These are phyloP conservation scores for Claviceps humidiphila DNA, from an alignment of 2,329 filamentous ascomycete species.

Conservation along the genomic window DNA sequence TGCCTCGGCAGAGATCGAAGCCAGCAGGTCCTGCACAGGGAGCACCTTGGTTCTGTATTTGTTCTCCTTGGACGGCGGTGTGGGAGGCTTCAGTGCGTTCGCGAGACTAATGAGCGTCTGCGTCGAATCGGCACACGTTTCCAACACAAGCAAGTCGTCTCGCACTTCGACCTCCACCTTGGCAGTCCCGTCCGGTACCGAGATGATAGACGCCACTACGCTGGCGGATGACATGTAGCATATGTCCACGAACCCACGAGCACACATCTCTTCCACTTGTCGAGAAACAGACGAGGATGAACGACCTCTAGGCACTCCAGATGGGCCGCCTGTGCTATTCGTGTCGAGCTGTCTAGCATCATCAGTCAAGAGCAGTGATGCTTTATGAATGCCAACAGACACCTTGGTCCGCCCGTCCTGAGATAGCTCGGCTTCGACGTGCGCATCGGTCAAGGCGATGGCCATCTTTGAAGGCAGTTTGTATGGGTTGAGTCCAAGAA, in stretches of 20 bases:
- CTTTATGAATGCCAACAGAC: conserved; percentile 59
- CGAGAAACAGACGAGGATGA: conserved; percentile 26
- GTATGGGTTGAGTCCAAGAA: conserved; percentile 73
- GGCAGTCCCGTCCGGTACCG: conserved; percentile 34
- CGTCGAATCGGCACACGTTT: conserved; percentile 94
- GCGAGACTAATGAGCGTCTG: conserved; percentile 75
- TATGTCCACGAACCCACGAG: conserved; percentile 70
- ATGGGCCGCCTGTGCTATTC: conserved; percentile 6
- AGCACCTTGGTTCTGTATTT: conserved; percentile 83
- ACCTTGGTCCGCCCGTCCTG: conserved; percentile 51
- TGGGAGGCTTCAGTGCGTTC: conserved; percentile 70
- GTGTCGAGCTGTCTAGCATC: conserved; percentile 35
- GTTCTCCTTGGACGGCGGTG: conserved; percentile 64
- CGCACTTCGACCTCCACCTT: conserved; percentile 69
- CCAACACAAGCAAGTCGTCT: conserved; percentile 77
- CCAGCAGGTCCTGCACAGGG: conserved; percentile 75
- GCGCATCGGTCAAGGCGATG: conserved; percentile 66
- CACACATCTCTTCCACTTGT: conserved; percentile 43
- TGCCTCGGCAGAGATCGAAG: conserved; percentile 79
- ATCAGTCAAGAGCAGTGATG: conserved; percentile 72
- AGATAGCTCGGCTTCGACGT: conserved; percentile 53
- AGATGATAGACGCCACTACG: conserved; percentile 46
- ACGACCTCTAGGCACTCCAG: conserved; percentile 12
- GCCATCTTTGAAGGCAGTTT: conserved; percentile 62
- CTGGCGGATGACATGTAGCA: conserved; percentile 77